These are phyloP conservation scores for Ceraceosorus bombacis DNA, from an alignment of 1,284 basidiomycete species.

Conservation along the genomic window DNA sequence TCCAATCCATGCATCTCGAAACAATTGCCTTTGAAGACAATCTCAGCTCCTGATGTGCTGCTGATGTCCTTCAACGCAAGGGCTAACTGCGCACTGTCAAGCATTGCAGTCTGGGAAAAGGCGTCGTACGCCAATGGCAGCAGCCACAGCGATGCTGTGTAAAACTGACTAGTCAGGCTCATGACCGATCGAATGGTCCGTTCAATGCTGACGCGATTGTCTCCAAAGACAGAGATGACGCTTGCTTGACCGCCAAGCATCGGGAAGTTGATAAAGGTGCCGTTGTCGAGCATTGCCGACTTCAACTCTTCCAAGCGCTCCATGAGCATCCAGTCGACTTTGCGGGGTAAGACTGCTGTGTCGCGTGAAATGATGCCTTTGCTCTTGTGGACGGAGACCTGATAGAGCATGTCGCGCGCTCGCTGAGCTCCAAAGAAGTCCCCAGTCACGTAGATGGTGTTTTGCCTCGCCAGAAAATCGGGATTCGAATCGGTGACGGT, in stretches of 20 bases:
- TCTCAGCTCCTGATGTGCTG: constrained; percentile 78
- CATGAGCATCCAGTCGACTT: constrained; percentile 94
- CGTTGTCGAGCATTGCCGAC: constrained; percentile 88
- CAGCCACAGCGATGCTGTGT: constrained; percentile 91
- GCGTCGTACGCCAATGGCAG: constrained; percentile 88
- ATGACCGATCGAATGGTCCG: constrained; percentile 90
- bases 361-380: constrained; percentile 86
- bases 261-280: constrained; percentile 89
- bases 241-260: constrained; percentile 82
- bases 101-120: constrained; percentile 68
- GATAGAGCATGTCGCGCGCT: constrained; percentile 83
- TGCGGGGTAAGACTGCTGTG: constrained; percentile 85
- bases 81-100: constrained; percentile 77
- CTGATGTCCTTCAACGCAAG: constrained; percentile 79
- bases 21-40: constrained; percentile 94
- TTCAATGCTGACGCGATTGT: constrained; percentile 89
- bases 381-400: constrained; percentile 55
- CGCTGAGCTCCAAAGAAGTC: constrained; percentile 94
- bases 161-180: constrained; percentile 90
- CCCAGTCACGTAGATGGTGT: constrained; percentile 90
- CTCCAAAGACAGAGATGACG: constrained; percentile 86
- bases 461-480: constrained; percentile 53
- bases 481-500: constrained; percentile 51
- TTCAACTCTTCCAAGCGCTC: constrained; percentile 85
- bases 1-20: constrained; percentile 97